A percentile compares a stretch with the other conserved stretches of the same genome.
phyloP scores from a whole-genome alignment of 2,329 filamentous ascomycete species.

The Rachicladosporium sp. region DNA sequence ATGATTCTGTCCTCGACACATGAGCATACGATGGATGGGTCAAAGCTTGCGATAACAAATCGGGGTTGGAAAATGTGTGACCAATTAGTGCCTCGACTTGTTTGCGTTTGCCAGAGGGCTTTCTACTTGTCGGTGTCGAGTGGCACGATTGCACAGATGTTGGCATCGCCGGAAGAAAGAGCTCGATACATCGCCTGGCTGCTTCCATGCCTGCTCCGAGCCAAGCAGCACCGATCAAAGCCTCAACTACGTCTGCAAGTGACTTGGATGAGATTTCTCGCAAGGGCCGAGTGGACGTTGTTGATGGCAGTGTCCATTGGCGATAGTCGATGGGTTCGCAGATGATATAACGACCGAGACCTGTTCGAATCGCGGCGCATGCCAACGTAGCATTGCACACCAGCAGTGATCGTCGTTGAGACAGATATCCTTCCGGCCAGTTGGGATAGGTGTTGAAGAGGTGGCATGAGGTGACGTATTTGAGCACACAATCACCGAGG shows the following conservation, averaged over 20 bases:
- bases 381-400: slow-evolving; percentile 65
- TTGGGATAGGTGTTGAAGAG: slow-evolving; percentile 45
- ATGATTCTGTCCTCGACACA: slow-evolving; percentile 34
- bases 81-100: slow-evolving; percentile 53
- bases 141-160: background rate
- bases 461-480: slow-evolving; percentile 55
- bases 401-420: slow-evolving; percentile 48
- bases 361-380: slow-evolving; percentile 47
- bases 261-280: slow-evolving; percentile 55
- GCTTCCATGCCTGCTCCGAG: slow-evolving; percentile 52
- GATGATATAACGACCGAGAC: slow-evolving; percentile 61
- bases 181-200: slow-evolving; percentile 48
- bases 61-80: slow-evolving; percentile 56
- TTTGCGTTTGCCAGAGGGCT: slow-evolving; percentile 23
- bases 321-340: slow-evolving; percentile 50
- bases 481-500: slow-evolving; percentile 69
- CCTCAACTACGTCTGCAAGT: slow-evolving; percentile 74
- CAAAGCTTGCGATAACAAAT: slow-evolving; percentile 60
- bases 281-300: slow-evolving; percentile 14
- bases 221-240: slow-evolving; percentile 63
- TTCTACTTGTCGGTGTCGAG: background rate
- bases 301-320: slow-evolving; percentile 56
- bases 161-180: slow-evolving; percentile 34
- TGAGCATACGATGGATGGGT: slow-evolving; percentile 47
- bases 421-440: slow-evolving; percentile 66